Evolutionary conservation across 2,329 filamentous ascomycete species (phyloP), one percentile per base, ranked within the genome.

Genomic region (Aspergillus quadricinctus): DNA sequence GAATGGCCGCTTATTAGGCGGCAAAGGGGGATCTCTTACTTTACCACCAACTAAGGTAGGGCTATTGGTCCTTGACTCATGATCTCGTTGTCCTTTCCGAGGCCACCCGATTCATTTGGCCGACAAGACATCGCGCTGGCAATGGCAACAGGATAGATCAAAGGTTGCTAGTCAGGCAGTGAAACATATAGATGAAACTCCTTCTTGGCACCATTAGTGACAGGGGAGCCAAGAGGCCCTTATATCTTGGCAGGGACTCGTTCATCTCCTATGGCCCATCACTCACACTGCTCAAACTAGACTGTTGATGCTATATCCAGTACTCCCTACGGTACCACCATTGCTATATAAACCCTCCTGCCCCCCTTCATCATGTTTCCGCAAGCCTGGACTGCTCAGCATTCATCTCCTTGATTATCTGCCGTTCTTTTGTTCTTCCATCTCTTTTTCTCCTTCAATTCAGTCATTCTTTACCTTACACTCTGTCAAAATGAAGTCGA

Each of bases 401-500:
- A 45, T 45, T 19, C n/a, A 19, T 19, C 19, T 50, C 43, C 53
- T 57, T 53, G 43, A 53, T 49, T 43, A 35, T 35, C 48, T 41
- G 50, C 31, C 48, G n/a, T 40, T 54, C 25, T 49, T 49, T 29
- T 41, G 19, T 57, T 56, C 19, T 52, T 51, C 45, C 49, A 37
- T 46, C 35, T 48, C 28, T 48, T 28, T 11, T 14, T 31, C 48
- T n/a, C 31, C 35, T 35, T 29, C 23, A 50, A n/a, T 50, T 35
- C n/a, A 45, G 41, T 45, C 41, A 45, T 3, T 45, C 41, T 11
- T 45, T 45, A 21, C 31, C 23, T 14, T 21, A 41, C 41, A 14
- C 7, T 31, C 48, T 27, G 35, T 50, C 50, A 58, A 50, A 57
- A 64, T 64, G 62, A 64, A 63, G 61, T 56, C 55, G 31, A 56